Base-by-base conservation (phyloP, 2,329 filamentous ascomycete species). In the Canariomyces notabilis region DNA sequence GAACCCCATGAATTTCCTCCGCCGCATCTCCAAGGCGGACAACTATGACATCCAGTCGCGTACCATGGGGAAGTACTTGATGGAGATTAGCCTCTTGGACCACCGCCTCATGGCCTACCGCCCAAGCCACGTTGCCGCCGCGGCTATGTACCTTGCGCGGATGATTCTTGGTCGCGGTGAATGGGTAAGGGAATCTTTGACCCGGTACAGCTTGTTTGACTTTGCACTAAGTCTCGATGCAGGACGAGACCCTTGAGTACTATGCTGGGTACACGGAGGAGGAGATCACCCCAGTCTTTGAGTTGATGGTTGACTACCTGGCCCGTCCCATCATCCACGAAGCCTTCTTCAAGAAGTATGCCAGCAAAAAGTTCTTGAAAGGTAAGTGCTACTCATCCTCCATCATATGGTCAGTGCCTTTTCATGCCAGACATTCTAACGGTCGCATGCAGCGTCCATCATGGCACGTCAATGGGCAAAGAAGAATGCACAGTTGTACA, bases 321-420 rank as follows among this genome's bases (percentile, higher is more conserved):
- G 86, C 87, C 49, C 83, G 87, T 11, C 93, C 91, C 20, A 87
- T 96, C 44, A 80, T 84, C 35, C 93, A 98, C 63, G 91, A 97
- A 66, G 94, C 93, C 31, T 96, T 98, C 76, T 97, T 96, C 78
- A 95, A 95, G 80, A 98, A 98, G 71, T 98, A 98, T 67, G 93
- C 93, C 46, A 95, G 89, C 80, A 98, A 97, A 77, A 96, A 95
- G 72, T 98, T 97, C 72, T 73, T 97, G 60, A 98, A 98, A 75
- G 90, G 91, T 95, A 82, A 71, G 77, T 44, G 23, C 37, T 14
- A 16, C 15, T 26, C n/a, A 6, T 18, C 11, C n/a, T 4, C 16
- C 21, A 26, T 3, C n/a, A n/a, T n/a, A n/a, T 20, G 12, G 20
- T 6, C 16, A 4, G 6, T 19, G 14, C 35, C 18, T 19, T 33